Conservation (phyloP, 768 basidiomycete genomes). For the Rhizopogon vulgaris region DNA sequence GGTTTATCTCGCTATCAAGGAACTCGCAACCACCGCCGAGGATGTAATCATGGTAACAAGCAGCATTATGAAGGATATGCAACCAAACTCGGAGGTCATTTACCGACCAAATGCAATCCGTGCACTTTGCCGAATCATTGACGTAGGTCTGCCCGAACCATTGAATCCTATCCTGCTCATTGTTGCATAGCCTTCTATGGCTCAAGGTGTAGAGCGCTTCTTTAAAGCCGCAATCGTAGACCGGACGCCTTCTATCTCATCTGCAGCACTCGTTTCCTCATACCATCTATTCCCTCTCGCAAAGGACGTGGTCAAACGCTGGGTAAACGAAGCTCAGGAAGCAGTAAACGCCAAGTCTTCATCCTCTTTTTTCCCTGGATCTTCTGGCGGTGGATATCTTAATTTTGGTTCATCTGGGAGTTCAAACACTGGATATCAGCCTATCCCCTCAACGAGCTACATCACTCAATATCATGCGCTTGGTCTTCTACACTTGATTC, state of each 20-base stretch:
- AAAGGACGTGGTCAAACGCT: slow-evolving; percentile 94
- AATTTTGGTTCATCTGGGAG: slow-evolving; percentile 58
- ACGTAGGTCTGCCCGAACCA: slow-evolving; percentile 52
- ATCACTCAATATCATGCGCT: slow-evolving; percentile 97
- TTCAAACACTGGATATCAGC: slow-evolving; percentile 59
- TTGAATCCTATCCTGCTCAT: slow-evolving; percentile 35
- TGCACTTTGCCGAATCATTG: slow-evolving; percentile 92
- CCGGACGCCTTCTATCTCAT: slow-evolving; percentile 90
- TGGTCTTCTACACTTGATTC: slow-evolving; percentile 87
- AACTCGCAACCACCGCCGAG: slow-evolving; percentile 90
- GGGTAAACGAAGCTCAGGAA: slow-evolving; percentile 99
- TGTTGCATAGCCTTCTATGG: slow-evolving; percentile 82
- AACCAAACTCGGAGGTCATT: slow-evolving; percentile 96
- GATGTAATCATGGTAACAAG: slow-evolving; percentile 99
- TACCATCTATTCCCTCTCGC: slow-evolving; percentile 94
- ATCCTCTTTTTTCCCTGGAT: slow-evolving; percentile 57
- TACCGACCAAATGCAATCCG: slow-evolving; percentile 97
- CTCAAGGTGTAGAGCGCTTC: slow-evolving; percentile 97
- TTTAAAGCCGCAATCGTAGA: slow-evolving; percentile 99
- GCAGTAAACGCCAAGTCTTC: slow-evolving; percentile 87
- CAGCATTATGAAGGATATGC: slow-evolving; percentile 99
- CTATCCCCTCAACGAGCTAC: slow-evolving; percentile 82
- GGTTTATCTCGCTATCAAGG: slow-evolving; percentile 98
- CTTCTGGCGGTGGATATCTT: slow-evolving; percentile 53
- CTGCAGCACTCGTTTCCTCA: slow-evolving; percentile 92